Base-by-base conservation (phyloP, 495 filamentous ascomycete species). In the Neurospora cerealis region DNA sequence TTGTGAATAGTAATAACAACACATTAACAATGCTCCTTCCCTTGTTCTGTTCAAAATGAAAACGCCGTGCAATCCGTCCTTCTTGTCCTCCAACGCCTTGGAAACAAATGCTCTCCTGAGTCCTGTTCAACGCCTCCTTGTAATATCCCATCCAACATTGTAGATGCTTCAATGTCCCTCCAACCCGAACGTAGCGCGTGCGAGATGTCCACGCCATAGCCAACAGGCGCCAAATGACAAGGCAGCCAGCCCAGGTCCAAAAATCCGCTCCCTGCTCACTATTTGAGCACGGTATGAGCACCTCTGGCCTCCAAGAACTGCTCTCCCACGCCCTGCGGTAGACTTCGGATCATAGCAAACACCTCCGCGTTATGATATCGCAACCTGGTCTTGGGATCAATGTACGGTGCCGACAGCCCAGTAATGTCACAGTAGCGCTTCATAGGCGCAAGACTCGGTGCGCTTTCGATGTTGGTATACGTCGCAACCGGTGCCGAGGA, bases 351-450 rank as follows among this genome's bases (percentile, higher is more conserved):
- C 28, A 92, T 90, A 19, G 86, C 87, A 84, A 96, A 99, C 37
- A 98, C 88, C 85, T 99, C 96, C 78, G 88, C 90, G 80, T 98
- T 88, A 78, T 95, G 91, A 82, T 98, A 99, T 41, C 94, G 86
- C 76, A 99, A 81, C 69, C 94, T 88, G 15, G 94, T 95, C 85
- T 98, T 98, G 9, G 96, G 96, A 78, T 98, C 95, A 11, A 93
- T 91, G 75, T 99, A 99, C 21, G 91, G 89, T 21, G 93, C 93
- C 13, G 93, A 87, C 75, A 98, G 83, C 24, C 96, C 96, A 8
- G 96, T 98, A 79, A 98, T 87, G 81, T 98, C 96, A 85, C 96
- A 98, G 82, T 98, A 98, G 74, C 90, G 91, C 77, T 88, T 92
- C 77, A 90, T 85, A 75, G 92, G 89, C 21, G 91, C 90, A 40